Percentiles rank a stretch among this genome's conserved stretches.
These are phyloP conservation scores for Auricularia heimuer DNA, from an alignment of 768 basidiomycete species.

Conservation along the genomic window DNA sequence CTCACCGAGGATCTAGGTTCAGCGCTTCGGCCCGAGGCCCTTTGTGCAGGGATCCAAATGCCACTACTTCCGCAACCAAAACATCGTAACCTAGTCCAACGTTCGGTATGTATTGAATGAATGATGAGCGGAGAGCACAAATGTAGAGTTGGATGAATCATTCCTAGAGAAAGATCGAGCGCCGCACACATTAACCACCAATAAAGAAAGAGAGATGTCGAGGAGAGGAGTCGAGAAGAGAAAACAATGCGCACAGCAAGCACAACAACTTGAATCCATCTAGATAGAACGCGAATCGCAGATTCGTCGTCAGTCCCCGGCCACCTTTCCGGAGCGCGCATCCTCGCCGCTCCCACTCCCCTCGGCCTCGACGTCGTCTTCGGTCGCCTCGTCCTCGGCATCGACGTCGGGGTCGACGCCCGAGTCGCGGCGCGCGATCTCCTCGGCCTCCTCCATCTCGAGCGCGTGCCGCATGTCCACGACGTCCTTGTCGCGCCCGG, in stretches of 20 bases:
- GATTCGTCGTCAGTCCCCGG: background rate
- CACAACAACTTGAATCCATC: background rate
- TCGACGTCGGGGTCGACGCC: slow-evolving; percentile 4
- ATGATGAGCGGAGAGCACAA: no score
- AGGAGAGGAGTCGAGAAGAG: no score
- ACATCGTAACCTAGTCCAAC: no score
- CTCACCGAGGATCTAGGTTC: no score
- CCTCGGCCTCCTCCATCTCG: slow-evolving; percentile 46
- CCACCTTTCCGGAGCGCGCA: background rate
- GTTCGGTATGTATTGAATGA: no score
- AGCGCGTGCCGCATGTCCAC: slow-evolving; percentile 73
- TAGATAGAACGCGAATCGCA: background rate
- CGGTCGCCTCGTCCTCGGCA: background rate
- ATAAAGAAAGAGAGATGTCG: no score
- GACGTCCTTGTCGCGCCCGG: slow-evolving; percentile 71
- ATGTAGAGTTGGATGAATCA: background rate
- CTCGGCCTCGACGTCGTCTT: slow-evolving; percentile 18
- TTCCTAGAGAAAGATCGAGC: no score
- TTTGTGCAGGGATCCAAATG: no score
- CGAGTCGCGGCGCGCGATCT: slow-evolving; percentile 20
- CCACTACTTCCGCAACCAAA: no score
- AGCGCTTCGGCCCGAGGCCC: no score
- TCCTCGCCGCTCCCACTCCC: slow-evolving; percentile 12
- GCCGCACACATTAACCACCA: no score
- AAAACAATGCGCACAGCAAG: no score